Evolutionary conservation across 1,284 basidiomycete species (phyloP), one percentile per base, ranked within the genome.

Genomic region (Ceratorhiza oryzae-sativae): DNA sequence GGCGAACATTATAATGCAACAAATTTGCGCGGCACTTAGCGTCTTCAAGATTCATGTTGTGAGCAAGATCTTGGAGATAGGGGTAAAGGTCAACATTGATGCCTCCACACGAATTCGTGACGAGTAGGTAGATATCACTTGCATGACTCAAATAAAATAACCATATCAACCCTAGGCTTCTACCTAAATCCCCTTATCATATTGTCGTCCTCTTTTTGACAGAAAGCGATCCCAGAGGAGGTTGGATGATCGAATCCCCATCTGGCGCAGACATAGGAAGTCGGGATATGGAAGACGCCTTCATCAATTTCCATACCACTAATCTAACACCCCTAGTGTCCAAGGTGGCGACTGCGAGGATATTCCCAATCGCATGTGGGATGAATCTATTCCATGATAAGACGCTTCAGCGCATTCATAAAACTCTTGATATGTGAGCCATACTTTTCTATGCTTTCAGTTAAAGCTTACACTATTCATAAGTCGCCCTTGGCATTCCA

Each of bases 401-500:
- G 1, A 30, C 32, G 9, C 20, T 60, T 5, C 12, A 46, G 3
- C 3, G 9, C 10, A 60, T 60, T 39, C 56, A 46, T 46, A 13
- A 59, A 15, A 34, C 53, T 1, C 6, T 70, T 18, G 36, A 41
- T 10, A 34, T 13, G 51, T 68, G n/a, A 13, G 49, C 42, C 53
- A 34, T 39, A 13, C 36, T 6, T 39, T 13, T 39, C 6, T 6
- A 6, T 25, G 27, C 13, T 23, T 20, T 53, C 10, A 53, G 49
- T 53, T 23, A 12, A 12, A 18, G n/a, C 27, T 4, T 12, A 27
- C 23, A 12, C 20, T 53, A 12, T 4, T 27, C 10, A 23, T 23
- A 41, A 71, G 67, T 1, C 55, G 56, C 15, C 67, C 67, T 5
- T 71, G 67, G 67, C 41, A 71, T 18, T 71, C 67, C 2, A 48